Conservation (phyloP, 305 asterid species). For the Fraxinus albicans region DNA sequence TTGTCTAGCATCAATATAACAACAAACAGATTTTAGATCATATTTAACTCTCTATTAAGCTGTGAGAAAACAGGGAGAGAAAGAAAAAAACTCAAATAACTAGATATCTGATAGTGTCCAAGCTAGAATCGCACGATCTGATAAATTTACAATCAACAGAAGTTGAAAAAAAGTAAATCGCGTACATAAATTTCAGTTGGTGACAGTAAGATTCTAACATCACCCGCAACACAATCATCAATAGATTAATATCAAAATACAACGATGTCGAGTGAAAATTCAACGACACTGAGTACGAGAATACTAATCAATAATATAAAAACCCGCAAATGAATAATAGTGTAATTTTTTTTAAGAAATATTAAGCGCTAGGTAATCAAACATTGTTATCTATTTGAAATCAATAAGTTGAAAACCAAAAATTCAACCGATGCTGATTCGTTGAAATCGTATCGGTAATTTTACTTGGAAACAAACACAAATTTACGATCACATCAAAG, state of each 20-base stretch:
- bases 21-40: not conserved
- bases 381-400: not conserved
- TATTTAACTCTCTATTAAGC: not conserved
- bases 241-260: not conserved
- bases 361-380: not conserved
- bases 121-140: not conserved
- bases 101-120: not conserved
- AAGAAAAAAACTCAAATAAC: not conserved
- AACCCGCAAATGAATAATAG: not conserved
- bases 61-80: not conserved
- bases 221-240: not conserved
- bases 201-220: not conserved
- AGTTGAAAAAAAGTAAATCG: not conserved
- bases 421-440: not conserved
- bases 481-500: not conserved
- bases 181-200: not conserved
- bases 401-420: not conserved
- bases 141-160: not conserved
- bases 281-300: not conserved
- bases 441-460: not conserved
- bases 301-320: not conserved
- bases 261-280: not conserved
- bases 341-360: not conserved
- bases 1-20: not conserved
- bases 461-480: constrained; percentile 1